Evolutionary conservation across 129 eudicot genomes (phyloP).

Genomic region (Centrapalus pauciflorus): DNA sequence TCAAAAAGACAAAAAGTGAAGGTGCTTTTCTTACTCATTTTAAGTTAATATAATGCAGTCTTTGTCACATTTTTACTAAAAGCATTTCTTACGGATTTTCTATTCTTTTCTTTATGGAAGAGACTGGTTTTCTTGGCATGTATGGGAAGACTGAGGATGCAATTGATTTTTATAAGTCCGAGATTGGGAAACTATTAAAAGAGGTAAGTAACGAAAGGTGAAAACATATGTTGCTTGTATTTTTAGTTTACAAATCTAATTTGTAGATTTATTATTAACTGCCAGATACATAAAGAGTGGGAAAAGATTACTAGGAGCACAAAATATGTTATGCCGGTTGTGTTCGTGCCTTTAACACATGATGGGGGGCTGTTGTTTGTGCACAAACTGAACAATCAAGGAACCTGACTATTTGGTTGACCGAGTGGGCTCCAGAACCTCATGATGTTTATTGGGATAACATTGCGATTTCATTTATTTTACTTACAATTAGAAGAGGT

Average conservation of each 20-base stretch:
- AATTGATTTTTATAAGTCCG: conserved; percentile 48
- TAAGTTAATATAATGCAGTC: not conserved
- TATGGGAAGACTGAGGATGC: conserved; percentile 68
- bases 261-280: not conserved
- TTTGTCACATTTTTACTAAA: not conserved
- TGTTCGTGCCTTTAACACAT: conserved; percentile 81
- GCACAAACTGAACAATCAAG: conserved; percentile 87
- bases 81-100: conserved; percentile 10
- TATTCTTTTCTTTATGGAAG: conserved; percentile 11
- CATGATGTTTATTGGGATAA: conserved; percentile 88
- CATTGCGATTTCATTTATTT: conserved; percentile 74
- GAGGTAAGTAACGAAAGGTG: conserved; percentile 36
- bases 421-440: conserved; percentile 96
- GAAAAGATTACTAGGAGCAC: conserved; percentile 45
- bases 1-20: conserved; percentile 48
- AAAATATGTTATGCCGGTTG: conserved; percentile 61
- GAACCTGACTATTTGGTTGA: conserved; percentile 80
- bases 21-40: conserved; percentile 35
- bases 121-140: conserved; percentile 69
- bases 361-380: conserved; percentile 96
- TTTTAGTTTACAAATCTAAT: not conserved
- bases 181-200: conserved; percentile 38
- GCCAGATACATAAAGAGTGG: conserved; percentile 60
- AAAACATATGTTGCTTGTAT: not conserved
- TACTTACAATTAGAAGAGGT: conserved; percentile 68